phyloP scores from a whole-genome alignment of 352 stramenopile species.

The Phytopythium mirpurense region DNA sequence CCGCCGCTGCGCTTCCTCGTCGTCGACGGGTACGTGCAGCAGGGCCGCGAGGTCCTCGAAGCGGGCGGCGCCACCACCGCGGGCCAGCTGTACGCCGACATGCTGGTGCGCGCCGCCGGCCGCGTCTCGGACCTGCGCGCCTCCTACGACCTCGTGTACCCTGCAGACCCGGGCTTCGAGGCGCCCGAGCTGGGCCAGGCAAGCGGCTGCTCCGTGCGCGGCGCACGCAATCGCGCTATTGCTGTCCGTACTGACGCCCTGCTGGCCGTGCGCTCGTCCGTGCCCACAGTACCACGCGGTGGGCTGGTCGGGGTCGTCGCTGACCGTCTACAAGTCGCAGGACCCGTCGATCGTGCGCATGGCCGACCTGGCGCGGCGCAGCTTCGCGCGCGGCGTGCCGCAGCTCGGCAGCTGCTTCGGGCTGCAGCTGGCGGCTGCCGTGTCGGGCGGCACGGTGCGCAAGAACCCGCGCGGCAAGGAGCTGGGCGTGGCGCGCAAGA shows the following conservation, averaged over 20 bases:
- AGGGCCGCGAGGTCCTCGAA: slow-evolving; percentile 51
- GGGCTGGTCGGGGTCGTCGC: slow-evolving; percentile 72
- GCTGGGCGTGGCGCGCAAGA: slow-evolving; percentile 63
- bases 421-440: slow-evolving; percentile 52
- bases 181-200: slow-evolving; percentile 47
- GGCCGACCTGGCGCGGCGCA: slow-evolving; percentile 29
- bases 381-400: slow-evolving; percentile 46
- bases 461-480: slow-evolving; percentile 71
- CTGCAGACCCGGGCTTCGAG: slow-evolving; percentile 48
- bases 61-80: slow-evolving; percentile 58
- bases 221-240: too few species aligned
- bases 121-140: slow-evolving; percentile 24
- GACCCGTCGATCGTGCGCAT: slow-evolving; percentile 46
- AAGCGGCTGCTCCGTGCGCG: too few species aligned
- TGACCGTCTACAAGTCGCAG: slow-evolving; percentile 52
- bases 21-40: slow-evolving; percentile 67
- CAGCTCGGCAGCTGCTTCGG: slow-evolving; percentile 81
- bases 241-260: too few species aligned
- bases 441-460: slow-evolving; percentile 41
- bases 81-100: slow-evolving; percentile 62
- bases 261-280: too few species aligned
- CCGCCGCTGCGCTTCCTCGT: slow-evolving; percentile 52
- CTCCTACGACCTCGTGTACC: slow-evolving; percentile 56
- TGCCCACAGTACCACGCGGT: slow-evolving; percentile 69
- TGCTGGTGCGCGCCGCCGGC: slow-evolving; percentile 55